These are phyloP conservation scores for Tetrapisispora phaffii DNA, from an alignment of 805 yeast genomes.

Conservation along the genomic window DNA sequence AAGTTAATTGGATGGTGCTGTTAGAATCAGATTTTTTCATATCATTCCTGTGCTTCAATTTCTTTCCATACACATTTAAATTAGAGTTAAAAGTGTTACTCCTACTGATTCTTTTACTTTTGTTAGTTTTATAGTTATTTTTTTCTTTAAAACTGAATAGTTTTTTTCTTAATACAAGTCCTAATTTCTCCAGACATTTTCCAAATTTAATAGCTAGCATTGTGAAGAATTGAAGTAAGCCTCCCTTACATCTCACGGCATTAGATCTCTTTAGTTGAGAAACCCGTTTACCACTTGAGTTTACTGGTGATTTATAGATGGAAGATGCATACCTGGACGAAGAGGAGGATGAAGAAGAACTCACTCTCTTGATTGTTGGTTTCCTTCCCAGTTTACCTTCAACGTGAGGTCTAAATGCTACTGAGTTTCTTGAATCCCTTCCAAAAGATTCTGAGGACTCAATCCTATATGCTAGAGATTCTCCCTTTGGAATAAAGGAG, in stretches of 20 bases:
- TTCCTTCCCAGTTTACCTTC: slow-evolving; percentile 2
- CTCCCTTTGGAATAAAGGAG: slow-evolving; percentile 21
- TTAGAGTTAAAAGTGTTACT: background rate
- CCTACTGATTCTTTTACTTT: background rate
- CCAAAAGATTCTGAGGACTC: slow-evolving; percentile 9
- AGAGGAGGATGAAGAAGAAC: slow-evolving; percentile 6
- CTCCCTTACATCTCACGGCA: slow-evolving; percentile 33
- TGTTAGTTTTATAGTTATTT: background rate
- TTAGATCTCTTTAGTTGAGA: slow-evolving; percentile 19
- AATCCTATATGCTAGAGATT: slow-evolving; percentile 23
- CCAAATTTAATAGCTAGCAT: slow-evolving; percentile 20
- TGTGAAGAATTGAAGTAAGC: slow-evolving; percentile 28
- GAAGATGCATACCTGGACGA: background rate
- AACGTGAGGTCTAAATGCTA: background rate
- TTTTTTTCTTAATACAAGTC: slow-evolving; percentile 21
- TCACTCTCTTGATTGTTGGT: slow-evolving; percentile 14
- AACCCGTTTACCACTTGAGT: background rate
- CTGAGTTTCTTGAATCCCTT: background rate
- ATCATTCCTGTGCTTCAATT: background rate
- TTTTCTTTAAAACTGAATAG: slow-evolving; percentile 10
- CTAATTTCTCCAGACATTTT: slow-evolving; percentile 21
- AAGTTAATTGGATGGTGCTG: slow-evolving; percentile 14
- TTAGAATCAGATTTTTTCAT: slow-evolving; percentile 5
- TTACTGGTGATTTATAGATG: slow-evolving; percentile 1
- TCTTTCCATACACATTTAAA: background rate